These are phyloP conservation scores for Rhododendron simsii DNA, from an alignment of 148 eudicot genomes.

Conservation along the genomic window DNA sequence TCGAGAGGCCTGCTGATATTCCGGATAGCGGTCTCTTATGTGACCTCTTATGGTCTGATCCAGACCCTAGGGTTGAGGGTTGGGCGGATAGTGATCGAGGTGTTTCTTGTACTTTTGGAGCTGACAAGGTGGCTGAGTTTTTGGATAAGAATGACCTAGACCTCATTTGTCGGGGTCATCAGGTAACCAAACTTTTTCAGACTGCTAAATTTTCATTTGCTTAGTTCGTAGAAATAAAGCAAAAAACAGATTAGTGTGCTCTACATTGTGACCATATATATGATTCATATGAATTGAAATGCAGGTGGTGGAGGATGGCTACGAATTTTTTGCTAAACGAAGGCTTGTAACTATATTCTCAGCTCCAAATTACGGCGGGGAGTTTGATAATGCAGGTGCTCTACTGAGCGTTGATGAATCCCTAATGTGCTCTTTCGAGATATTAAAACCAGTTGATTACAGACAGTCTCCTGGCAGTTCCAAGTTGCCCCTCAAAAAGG, in stretches of 20 bases:
- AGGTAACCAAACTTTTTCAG: conserved; percentile 32
- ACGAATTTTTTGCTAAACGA: conserved; percentile 84
- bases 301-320: conserved; percentile 97
- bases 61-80: conserved; percentile 56
- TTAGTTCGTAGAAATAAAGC: not conserved
- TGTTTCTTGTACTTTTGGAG: conserved; percentile 86
- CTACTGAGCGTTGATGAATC: conserved; percentile 73
- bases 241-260: not conserved
- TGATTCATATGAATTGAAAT: conserved; percentile 2
- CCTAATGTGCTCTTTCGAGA: conserved; percentile 78
- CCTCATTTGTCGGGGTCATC: conserved; percentile 91
- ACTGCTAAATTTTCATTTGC: not conserved
- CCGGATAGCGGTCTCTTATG: conserved; percentile 83
- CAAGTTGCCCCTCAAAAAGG: conserved; percentile 69
- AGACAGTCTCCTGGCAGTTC: conserved; percentile 40
- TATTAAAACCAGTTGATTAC: conserved; percentile 59
- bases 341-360: conserved; percentile 88
- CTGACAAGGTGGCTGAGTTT: conserved; percentile 73
- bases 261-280: not conserved
- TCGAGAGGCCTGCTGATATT: conserved; percentile 73
- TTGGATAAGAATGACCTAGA: conserved; percentile 75
- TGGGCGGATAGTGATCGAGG: conserved; percentile 94
- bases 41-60: conserved; percentile 94
- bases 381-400: conserved; percentile 92
- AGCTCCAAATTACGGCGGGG: conserved; percentile 95